These are phyloP conservation scores for Cytospora schulzeri DNA, from an alignment of 2,329 filamentous ascomycete genomes.

Conservation along the genomic window DNA sequence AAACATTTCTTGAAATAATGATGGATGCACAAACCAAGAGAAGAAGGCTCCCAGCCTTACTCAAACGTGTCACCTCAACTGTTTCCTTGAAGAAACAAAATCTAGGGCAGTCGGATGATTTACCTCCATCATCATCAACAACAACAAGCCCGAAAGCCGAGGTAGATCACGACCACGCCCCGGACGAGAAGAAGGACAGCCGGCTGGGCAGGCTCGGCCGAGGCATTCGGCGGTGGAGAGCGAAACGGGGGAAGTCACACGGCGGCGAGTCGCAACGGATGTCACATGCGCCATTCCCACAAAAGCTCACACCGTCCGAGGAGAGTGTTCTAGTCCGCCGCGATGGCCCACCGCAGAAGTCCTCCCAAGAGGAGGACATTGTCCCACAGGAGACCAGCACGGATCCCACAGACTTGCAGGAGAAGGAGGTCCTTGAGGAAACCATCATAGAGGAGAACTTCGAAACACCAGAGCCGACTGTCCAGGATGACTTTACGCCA, in stretches of 20 bases:
- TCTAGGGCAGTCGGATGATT: neutral
- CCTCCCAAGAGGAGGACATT: neutral
- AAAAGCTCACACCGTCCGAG: neutral
- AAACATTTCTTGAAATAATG: neutral
- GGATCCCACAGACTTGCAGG: neutral
- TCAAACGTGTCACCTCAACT: slow-evolving; percentile 6
- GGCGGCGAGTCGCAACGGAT: neutral
- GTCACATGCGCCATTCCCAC: neutral
- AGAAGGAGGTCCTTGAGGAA: neutral
- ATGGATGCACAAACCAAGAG: slow-evolving; percentile 9
- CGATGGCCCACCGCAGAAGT: neutral
- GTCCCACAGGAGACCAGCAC: neutral
- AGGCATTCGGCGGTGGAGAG: slow-evolving; percentile 15
- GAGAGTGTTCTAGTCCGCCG: neutral
- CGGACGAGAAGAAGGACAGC: slow-evolving; percentile 6
- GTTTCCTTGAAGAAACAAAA: neutral
- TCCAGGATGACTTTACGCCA: neutral
- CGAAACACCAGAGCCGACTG: neutral
- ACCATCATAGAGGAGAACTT: neutral
- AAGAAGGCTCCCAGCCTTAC: slow-evolving; percentile 13
- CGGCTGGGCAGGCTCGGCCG: slow-evolving; percentile 11
- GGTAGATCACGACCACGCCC: slow-evolving; percentile 1
- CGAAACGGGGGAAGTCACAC: slow-evolving; percentile 10
- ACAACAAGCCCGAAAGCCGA: neutral
- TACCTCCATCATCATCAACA: too few species aligned